Conservation (phyloP, 2,329 filamentous ascomycete genomes). For the Penicillium sclerotigenum region DNA sequence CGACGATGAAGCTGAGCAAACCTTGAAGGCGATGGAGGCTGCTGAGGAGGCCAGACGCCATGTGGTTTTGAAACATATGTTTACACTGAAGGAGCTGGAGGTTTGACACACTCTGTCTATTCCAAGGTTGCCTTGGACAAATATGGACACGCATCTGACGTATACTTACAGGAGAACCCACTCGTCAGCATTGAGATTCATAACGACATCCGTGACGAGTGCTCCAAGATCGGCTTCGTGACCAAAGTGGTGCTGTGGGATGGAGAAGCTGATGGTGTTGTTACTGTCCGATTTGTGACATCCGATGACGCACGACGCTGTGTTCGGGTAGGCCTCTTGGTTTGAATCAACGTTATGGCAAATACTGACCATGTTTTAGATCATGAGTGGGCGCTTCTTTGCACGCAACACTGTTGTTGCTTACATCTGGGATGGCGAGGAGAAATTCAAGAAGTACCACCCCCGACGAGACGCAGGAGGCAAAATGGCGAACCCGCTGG, state of each 20-base stretch:
- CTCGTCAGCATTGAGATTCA: constrained; percentile 85
- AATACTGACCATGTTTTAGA: constrained; percentile 28
- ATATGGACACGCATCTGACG: constrained; percentile 17
- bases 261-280: constrained; percentile 76
- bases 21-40: not conserved
- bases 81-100: constrained; percentile 78
- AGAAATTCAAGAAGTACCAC: constrained; percentile 69
- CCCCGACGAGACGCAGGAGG: constrained; percentile 38
- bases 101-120: constrained; percentile 24
- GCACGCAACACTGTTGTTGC: constrained; percentile 70
- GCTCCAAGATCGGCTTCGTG: constrained; percentile 77
- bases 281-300: constrained; percentile 77
- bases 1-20: constrained; percentile 63
- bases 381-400: constrained; percentile 79
- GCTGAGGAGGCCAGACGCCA: constrained; percentile 35
- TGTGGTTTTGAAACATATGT: constrained; percentile 90
- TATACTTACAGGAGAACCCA: constrained; percentile 61
- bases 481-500: constrained; percentile 30
- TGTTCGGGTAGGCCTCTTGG: constrained; percentile 47
- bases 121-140: not conserved
- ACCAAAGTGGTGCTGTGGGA: constrained; percentile 92
- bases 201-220: constrained; percentile 89
- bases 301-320: constrained; percentile 69
- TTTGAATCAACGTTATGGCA: not conserved
- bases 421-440: constrained; percentile 65